Percentiles rank a stretch among this genome's conserved stretches.
phyloP scores from a whole-genome alignment of 352 stramenopile species.

The Elongisporangium anandrum region DNA sequence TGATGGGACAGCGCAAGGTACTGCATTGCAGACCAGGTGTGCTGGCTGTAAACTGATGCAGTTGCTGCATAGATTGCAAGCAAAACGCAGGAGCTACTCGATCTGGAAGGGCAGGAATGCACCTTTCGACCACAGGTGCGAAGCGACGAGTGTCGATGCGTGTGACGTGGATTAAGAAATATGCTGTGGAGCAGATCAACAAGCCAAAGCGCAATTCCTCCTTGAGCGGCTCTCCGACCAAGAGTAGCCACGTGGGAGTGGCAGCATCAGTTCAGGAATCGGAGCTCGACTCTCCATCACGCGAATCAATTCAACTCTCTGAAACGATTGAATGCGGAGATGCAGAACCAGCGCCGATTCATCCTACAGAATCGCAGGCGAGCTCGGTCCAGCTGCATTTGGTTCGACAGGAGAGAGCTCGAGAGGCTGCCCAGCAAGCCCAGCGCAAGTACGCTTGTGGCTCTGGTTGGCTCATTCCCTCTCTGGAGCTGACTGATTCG shows the following conservation, averaged over 20 bases:
- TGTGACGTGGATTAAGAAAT: background rate
- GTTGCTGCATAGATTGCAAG: conserved; percentile 20
- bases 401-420: conserved; percentile 44
- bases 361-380: conserved; percentile 55
- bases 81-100: conserved; percentile 37
- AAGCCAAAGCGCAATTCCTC: background rate
- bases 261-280: background rate
- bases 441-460: conserved; percentile 32
- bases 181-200: conserved; percentile 8
- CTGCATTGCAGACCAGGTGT: background rate
- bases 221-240: background rate
- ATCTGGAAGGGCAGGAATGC: conserved; percentile 39
- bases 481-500: background rate
- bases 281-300: background rate
- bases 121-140: conserved; percentile 60
- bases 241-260: background rate
- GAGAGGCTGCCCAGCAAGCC: conserved; percentile 27
- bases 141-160: too few species aligned
- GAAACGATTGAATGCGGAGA: background rate
- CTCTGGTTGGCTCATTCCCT: background rate
- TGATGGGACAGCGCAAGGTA: conserved; percentile 46
- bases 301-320: background rate
- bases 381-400: conserved; percentile 56
- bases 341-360: conserved; percentile 16
- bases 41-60: background rate